These are phyloP conservation scores for Phytophthora uliginosa DNA, from an alignment of 352 stramenopile genomes.

Conservation along the genomic window DNA sequence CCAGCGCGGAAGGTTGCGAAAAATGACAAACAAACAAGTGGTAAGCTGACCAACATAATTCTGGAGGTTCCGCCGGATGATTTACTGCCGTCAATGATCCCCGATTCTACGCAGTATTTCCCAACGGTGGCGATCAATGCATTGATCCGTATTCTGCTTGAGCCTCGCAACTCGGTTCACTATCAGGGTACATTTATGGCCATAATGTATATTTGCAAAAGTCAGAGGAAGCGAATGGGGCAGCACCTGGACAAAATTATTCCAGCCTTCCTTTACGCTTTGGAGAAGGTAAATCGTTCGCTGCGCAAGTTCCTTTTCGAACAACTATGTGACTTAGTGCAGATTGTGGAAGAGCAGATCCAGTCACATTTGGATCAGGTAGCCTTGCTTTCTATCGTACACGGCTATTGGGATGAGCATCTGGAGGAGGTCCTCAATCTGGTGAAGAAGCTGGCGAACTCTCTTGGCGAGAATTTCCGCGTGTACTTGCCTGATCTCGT, in stretches of 20 bases:
- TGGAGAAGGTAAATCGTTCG: conserved; percentile 90
- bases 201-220: conserved; percentile 99
- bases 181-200: conserved; percentile 98
- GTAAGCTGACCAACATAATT: conserved; percentile 69
- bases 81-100: conserved; percentile 85
- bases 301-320: conserved; percentile 97
- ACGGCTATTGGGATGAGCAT: conserved; percentile 93
- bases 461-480: conserved; percentile 87
- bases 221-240: conserved; percentile 94
- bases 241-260: conserved; percentile 98
- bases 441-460: conserved; percentile 94
- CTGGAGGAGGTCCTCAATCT: conserved; percentile 98
- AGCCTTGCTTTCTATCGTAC: conserved; percentile 84
- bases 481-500: conserved; percentile 92
- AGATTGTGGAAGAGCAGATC: conserved; percentile 98
- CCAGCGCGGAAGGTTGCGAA: conserved; percentile 65
- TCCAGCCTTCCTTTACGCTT: conserved; percentile 96
- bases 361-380: conserved; percentile 90
- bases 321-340: conserved; percentile 96
- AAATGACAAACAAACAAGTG: conserved; percentile 81
- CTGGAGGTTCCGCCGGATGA: conserved; percentile 79
- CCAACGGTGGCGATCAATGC: conserved; percentile 97
- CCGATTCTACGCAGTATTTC: conserved; percentile 96
- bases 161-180: conserved; percentile 96
- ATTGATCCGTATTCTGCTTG: conserved; percentile 98